These are phyloP conservation scores for Ascochyta fabae DNA, from an alignment of 2,329 filamentous ascomycete species.

Conservation along the genomic window DNA sequence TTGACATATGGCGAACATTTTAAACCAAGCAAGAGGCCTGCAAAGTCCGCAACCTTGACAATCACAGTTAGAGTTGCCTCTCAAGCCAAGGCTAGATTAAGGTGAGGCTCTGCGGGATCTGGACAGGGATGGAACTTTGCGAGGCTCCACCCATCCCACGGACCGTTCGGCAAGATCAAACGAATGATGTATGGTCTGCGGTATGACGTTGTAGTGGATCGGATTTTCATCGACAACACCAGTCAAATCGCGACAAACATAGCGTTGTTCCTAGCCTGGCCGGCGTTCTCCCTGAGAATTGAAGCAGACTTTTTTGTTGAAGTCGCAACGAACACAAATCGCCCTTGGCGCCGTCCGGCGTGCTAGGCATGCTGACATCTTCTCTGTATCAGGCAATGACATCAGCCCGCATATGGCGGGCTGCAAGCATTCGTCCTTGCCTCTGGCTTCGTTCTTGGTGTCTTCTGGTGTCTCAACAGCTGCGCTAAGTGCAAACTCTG, in stretches of 20 bases:
- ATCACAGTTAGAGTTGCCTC: background rate
- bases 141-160: slow-evolving; percentile 4
- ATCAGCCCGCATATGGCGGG: slow-evolving; percentile 9
- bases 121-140: slow-evolving; percentile 9
- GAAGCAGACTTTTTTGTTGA: slow-evolving; percentile 15
- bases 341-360: slow-evolving; percentile 6
- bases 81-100: slow-evolving; percentile 8
- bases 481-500: background rate
- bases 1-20: background rate
- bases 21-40: background rate
- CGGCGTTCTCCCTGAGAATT: background rate
- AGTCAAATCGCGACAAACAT: background rate
- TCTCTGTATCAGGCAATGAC: slow-evolving; percentile 4
- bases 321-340: slow-evolving; percentile 3
- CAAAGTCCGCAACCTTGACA: background rate
- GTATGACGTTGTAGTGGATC: slow-evolving; percentile 16
- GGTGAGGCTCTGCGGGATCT: slow-evolving; percentile 22
- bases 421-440: background rate
- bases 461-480: background rate
- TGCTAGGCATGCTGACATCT: background rate
- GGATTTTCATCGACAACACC: background rate
- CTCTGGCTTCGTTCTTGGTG: background rate
- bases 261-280: slow-evolving; percentile 3
- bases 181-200: slow-evolving; percentile 13
- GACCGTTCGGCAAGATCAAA: slow-evolving; percentile 17